Conservation (phyloP, 768 basidiomycete genomes). For the Termitomyces sp. region DNA sequence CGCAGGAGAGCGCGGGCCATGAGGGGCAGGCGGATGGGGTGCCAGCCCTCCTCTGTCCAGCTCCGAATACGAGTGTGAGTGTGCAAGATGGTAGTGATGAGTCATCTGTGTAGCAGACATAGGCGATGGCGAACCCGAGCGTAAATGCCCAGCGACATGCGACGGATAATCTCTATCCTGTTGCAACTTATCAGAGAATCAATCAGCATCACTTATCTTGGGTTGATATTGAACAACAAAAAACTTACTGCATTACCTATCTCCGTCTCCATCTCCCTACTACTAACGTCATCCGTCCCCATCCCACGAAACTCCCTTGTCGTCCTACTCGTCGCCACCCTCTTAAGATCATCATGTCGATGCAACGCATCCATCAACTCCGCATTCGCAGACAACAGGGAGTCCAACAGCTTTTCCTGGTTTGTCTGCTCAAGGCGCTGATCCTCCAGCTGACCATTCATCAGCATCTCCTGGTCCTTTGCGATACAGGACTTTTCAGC, state of each 20-base stretch:
- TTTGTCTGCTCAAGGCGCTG: slow-evolving; percentile 54
- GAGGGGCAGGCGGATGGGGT: slow-evolving; percentile 56
- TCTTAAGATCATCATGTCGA: slow-evolving; percentile 75
- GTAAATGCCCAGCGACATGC: no score
- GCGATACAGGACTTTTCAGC: slow-evolving; percentile 64
- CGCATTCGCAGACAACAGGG: slow-evolving; percentile 72
- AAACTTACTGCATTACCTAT: slow-evolving; percentile 62
- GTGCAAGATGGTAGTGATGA: no score
- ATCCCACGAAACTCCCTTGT: slow-evolving; percentile 67
- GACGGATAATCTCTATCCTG: slow-evolving; percentile 28
- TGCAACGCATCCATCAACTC: slow-evolving; percentile 63
- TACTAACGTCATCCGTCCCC: no score
- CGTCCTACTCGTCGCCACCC: slow-evolving; percentile 61
- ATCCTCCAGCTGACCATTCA: slow-evolving; percentile 24
- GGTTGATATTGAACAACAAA: background rate
- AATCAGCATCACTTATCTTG: background rate
- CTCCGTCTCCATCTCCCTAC: slow-evolving; percentile 56
- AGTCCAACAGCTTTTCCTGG: slow-evolving; percentile 73
- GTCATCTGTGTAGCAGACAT: no score
- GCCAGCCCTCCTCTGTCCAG: no score
- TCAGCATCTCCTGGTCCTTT: slow-evolving; percentile 20
- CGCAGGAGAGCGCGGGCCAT: slow-evolving; percentile 66
- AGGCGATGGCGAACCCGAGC: no score
- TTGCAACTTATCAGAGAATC: slow-evolving; percentile 23
- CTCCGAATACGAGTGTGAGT: no score